Percentiles rank a stretch among this genome's conserved stretches.
Conservation (phyloP, 371 early-diverging fungal genomes). For the Funneliformis caledonium region DNA sequence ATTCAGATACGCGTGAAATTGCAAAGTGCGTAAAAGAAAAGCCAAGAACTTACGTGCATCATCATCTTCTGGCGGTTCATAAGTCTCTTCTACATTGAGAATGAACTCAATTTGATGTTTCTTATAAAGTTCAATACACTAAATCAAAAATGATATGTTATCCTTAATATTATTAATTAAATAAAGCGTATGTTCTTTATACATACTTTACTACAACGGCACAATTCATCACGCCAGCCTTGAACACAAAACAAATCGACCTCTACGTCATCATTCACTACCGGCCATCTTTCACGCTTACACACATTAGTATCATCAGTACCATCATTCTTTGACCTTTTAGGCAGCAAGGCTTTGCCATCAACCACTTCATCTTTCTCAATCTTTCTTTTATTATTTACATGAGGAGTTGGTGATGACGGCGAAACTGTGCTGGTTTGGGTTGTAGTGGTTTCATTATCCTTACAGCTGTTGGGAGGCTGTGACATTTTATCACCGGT, state of each 20-base stretch:
- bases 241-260: constrained; percentile 55
- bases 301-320: constrained; percentile 7
- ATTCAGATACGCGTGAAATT: constrained; percentile 44
- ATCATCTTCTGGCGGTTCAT: constrained; percentile 38
- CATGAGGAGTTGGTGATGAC: constrained; percentile 30
- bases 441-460: constrained; percentile 1
- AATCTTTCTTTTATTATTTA: constrained; percentile 46
- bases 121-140: constrained; percentile 31
- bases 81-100: constrained; percentile 50
- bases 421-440: neutral
- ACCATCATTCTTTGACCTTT: constrained; percentile 34
- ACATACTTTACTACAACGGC: constrained; percentile 51
- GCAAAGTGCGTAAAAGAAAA: constrained; percentile 14
- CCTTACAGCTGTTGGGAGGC: constrained; percentile 6
- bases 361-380: constrained; percentile 31
- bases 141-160: neutral
- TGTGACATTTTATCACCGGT: neutral
- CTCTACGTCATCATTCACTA: constrained; percentile 41
- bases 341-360: neutral
- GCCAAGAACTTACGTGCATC: constrained; percentile 47
- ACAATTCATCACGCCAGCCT: constrained; percentile 58
- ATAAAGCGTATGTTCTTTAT: neutral
- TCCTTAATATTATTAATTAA: neutral
- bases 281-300: constrained; percentile 24
- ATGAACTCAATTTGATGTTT: constrained; percentile 43